Conservation (phyloP, 352 stramenopile species). For the Phytophthora tentaculata region DNA sequence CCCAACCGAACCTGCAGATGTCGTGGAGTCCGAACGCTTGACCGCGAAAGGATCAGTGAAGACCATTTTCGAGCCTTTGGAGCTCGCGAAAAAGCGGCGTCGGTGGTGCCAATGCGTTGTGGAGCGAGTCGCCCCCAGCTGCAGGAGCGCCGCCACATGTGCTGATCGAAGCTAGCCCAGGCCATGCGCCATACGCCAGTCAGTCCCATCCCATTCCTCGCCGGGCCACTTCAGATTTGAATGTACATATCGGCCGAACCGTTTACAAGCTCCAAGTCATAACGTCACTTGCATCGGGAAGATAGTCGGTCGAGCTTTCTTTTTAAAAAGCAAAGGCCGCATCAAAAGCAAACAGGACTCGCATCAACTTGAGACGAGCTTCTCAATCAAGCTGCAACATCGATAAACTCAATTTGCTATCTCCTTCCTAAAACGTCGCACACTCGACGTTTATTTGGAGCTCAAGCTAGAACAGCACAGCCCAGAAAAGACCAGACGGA, state of each 20-base stretch:
- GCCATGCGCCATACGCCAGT: conserved; percentile 42
- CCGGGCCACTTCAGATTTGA: conserved; percentile 6
- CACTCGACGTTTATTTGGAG: not conserved
- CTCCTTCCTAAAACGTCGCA: not conserved
- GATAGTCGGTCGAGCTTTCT: conserved; percentile 6
- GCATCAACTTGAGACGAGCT: too few relatives aligned
- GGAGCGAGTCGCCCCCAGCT: conserved; percentile 10
- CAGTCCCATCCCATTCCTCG: conserved; percentile 35
- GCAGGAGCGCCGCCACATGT: conserved; percentile 21
- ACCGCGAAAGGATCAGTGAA: conserved; percentile 27
- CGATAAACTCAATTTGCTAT: too few relatives aligned
- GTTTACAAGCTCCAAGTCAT: conserved; percentile 2
- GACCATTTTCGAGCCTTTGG: conserved; percentile 21
- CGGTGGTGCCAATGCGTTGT: conserved; percentile 26
- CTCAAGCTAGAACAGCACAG: too few relatives aligned
- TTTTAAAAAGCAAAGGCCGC: too few relatives aligned
- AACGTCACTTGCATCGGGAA: conserved; percentile 20
- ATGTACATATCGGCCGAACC: too few relatives aligned
- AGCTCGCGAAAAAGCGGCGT: not conserved
- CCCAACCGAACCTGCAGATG: conserved; percentile 4
- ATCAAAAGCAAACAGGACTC: not conserved
- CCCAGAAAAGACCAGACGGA: not conserved
- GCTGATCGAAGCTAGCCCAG: conserved; percentile 22
- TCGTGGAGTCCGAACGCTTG: conserved; percentile 12
- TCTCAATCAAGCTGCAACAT: too few relatives aligned